Percentiles rank a stretch among this genome's conserved stretches.
Evolutionary conservation across 1,284 basidiomycete genomes (phyloP).

Genomic region (Coriolopsis trogii): DNA sequence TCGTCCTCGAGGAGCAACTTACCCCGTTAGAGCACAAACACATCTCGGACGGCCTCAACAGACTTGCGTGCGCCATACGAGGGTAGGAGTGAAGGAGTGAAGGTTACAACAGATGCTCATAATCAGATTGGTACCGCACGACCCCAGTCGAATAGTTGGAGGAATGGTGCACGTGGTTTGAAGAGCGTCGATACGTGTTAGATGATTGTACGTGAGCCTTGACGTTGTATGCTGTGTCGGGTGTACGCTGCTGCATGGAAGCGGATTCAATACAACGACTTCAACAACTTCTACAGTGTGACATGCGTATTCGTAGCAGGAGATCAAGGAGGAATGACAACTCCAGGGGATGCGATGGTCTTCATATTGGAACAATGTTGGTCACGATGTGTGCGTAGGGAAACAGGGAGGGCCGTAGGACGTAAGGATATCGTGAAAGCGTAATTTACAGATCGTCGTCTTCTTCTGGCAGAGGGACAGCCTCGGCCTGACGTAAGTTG

Average conservation of each 20-base stretch:
- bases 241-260: background rate
- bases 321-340: constrained; percentile 8
- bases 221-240: background rate
- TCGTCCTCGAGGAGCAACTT: constrained; percentile 1
- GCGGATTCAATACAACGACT: constrained; percentile 14
- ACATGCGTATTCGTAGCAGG: constrained; percentile 14
- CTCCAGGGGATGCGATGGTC: constrained; percentile 25
- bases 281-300: constrained; percentile 18
- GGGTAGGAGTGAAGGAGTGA: too few species aligned
- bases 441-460: constrained; percentile 59
- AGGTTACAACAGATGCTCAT: too few species aligned
- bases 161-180: too few species aligned
- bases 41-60: constrained; percentile 8
- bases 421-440: constrained; percentile 19
- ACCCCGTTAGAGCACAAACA: constrained; percentile 1
- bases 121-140: too few species aligned
- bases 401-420: constrained; percentile 21
- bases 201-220: too few species aligned
- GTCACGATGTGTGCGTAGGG: constrained; percentile 27
- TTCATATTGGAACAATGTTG: constrained; percentile 34
- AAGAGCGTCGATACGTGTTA: too few species aligned
- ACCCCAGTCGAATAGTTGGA: too few species aligned
- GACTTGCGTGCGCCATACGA: too few species aligned
- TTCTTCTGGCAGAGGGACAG: constrained; percentile 78
- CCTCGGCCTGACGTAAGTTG: constrained; percentile 76